Evolutionary conservation across 768 basidiomycete species (phyloP).

Genomic region (Agrocybe praecox): DNA sequence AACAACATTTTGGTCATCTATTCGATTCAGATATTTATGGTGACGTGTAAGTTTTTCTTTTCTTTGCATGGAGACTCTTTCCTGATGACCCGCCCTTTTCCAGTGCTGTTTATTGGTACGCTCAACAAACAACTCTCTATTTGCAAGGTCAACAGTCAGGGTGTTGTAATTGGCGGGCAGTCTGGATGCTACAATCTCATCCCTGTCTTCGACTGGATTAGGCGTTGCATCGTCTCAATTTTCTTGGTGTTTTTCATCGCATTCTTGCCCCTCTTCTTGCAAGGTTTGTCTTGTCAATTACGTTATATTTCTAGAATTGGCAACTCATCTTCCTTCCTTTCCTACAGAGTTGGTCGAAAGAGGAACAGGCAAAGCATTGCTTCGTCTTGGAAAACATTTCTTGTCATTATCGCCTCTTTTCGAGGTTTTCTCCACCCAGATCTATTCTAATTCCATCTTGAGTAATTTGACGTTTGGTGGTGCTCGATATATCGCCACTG

Average conservation of each 20-base stretch:
- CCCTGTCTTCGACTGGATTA: conserved; percentile 98
- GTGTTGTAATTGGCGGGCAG: conserved; percentile 82
- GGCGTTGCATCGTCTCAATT: conserved; percentile 94
- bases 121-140: conserved; percentile 92
- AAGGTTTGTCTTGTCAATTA: conserved; percentile 63
- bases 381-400: conserved; percentile 96
- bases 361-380: conserved; percentile 91
- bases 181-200: conserved; percentile 94
- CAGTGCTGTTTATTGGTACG: conserved; percentile 93
- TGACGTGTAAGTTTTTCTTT: conserved; percentile 62
- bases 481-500: conserved; percentile 98
- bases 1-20: conserved; percentile 99
- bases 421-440: conserved; percentile 98
- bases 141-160: conserved; percentile 81
- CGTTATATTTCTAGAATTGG: background rate
- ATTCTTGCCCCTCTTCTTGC: conserved; percentile 93
- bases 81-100: conserved; percentile 1
- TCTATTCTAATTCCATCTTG: conserved; percentile 95
- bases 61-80: conserved; percentile 1
- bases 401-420: conserved; percentile 95
- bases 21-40: conserved; percentile 97
- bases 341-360: conserved; percentile 88
- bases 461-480: conserved; percentile 98
- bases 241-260: conserved; percentile 99
- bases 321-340: background rate